phyloP scores from a whole-genome alignment of 441 rosid species.

The Croton laevigatus region DNA sequence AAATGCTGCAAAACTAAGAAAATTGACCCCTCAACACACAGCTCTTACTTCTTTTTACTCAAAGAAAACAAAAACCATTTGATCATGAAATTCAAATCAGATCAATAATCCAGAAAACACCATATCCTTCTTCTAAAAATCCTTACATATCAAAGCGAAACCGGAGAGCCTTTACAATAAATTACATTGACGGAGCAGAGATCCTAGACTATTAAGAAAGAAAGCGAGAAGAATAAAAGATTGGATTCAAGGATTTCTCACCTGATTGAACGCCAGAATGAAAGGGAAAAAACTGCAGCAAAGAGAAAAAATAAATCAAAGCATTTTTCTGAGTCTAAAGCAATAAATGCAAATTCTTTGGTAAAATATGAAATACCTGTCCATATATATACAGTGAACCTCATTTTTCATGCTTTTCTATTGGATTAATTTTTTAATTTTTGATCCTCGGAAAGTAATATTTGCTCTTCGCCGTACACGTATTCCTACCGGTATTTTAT shows the following conservation, averaged over 20 bases:
- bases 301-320: background rate
- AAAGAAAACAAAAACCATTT: background rate
- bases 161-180: background rate
- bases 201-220: background rate
- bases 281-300: background rate
- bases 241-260: background rate
- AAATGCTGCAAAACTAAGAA: background rate
- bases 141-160: background rate
- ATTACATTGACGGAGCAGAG: background rate
- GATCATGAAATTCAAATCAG: background rate
- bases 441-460: too few relatives aligned
- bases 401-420: background rate
- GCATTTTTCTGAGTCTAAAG: background rate
- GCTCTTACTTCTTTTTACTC: background rate
- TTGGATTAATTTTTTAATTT: background rate
- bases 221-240: background rate
- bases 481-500: too few relatives aligned
- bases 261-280: background rate
- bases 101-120: background rate
- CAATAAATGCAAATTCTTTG: background rate
- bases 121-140: background rate
- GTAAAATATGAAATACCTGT: background rate
- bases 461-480: too few relatives aligned
- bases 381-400: background rate
- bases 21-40: background rate